Conservation (phyloP, 208 protist genomes). For the Acanthamoeba quina region DNA sequence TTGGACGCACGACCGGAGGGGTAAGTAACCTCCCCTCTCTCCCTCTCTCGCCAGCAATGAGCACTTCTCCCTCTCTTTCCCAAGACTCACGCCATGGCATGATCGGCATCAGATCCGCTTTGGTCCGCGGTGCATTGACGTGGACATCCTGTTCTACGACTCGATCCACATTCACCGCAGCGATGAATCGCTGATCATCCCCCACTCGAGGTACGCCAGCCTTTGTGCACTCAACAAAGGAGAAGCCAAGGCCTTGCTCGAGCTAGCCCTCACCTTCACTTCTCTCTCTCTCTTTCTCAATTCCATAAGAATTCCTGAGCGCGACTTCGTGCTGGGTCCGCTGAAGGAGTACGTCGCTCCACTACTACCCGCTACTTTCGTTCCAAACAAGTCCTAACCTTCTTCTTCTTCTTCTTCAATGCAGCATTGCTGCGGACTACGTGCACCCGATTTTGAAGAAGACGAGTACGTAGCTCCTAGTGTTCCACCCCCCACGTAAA, state of each 20-base stretch:
- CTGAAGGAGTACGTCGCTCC: slow-evolving; percentile 71
- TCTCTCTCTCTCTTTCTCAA: no score
- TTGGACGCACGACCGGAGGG: slow-evolving; percentile 13
- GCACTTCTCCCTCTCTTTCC: not conserved
- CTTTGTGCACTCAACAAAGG: not conserved
- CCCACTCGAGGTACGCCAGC: not conserved
- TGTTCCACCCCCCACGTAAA: not conserved
- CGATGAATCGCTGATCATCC: slow-evolving; percentile 48
- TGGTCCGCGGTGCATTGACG: slow-evolving; percentile 78
- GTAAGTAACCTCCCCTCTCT: not conserved
- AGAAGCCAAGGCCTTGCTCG: not conserved
- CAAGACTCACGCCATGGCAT: no score
- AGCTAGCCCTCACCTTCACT: not conserved
- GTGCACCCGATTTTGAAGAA: slow-evolving; percentile 75
- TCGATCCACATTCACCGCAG: slow-evolving; percentile 50
- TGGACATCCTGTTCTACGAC: slow-evolving; percentile 82
- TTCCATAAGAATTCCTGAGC: slow-evolving; percentile 78
- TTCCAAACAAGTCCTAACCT: no score
- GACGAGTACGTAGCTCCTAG: not conserved
- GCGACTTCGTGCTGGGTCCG: slow-evolving; percentile 80
- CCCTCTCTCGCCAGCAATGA: not conserved
- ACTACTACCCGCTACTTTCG: not conserved
- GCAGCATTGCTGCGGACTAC: slow-evolving; percentile 78
- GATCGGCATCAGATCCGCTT: slow-evolving; percentile 22
- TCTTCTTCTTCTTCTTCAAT: not conserved